phyloP scores from a whole-genome alignment of 2,329 filamentous ascomycete genomes.

The Phialemoniopsis sp. region DNA sequence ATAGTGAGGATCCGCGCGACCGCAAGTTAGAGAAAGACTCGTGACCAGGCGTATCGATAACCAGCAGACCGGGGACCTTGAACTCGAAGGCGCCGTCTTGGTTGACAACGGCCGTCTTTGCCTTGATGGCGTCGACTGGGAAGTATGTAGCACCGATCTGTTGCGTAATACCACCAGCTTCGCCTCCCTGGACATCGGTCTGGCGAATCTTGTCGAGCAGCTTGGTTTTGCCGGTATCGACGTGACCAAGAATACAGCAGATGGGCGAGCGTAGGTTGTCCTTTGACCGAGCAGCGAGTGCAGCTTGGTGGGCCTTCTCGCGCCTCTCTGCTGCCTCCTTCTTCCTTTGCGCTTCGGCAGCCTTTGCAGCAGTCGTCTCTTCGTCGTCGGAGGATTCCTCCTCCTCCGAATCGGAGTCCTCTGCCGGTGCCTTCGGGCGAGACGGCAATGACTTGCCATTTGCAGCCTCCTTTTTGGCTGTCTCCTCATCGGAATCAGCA shows the following conservation, averaged over 20 bases:
- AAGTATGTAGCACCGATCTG: conserved; percentile 99
- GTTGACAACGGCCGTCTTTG: conserved; percentile 94
- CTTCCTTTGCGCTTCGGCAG: conserved; percentile 73
- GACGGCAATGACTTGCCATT: conserved; percentile 19
- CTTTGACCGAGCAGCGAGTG: conserved; percentile 83
- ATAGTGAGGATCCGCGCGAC: conserved; percentile 94
- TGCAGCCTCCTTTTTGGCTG: conserved; percentile 29
- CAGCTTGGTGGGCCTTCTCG: conserved; percentile 86
- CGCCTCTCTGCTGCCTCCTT: conserved; percentile 84
- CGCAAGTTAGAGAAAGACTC: conserved; percentile 99
- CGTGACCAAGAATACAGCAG: conserved; percentile 99
- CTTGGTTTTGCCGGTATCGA: conserved; percentile 99
- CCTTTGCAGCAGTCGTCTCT: conserved; percentile 66
- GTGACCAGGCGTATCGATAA: conserved; percentile 99
- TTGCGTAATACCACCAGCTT: conserved; percentile 98
- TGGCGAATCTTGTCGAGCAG: conserved; percentile 96
- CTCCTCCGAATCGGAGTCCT: conserved; percentile 42
- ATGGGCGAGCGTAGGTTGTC: conserved; percentile 96
- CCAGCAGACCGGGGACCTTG: conserved; percentile 92
- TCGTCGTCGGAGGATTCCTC: conserved; percentile 68
- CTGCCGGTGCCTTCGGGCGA: conserved; percentile 20
- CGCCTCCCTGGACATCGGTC: conserved; percentile 97
- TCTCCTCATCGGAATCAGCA: conserved; percentile 73
- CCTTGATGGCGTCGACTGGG: conserved; percentile 85
- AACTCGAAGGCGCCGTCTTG: conserved; percentile 86